Base-by-base conservation (phyloP, 139 green algal genomes). In the Desmodesmus armatus region DNA sequence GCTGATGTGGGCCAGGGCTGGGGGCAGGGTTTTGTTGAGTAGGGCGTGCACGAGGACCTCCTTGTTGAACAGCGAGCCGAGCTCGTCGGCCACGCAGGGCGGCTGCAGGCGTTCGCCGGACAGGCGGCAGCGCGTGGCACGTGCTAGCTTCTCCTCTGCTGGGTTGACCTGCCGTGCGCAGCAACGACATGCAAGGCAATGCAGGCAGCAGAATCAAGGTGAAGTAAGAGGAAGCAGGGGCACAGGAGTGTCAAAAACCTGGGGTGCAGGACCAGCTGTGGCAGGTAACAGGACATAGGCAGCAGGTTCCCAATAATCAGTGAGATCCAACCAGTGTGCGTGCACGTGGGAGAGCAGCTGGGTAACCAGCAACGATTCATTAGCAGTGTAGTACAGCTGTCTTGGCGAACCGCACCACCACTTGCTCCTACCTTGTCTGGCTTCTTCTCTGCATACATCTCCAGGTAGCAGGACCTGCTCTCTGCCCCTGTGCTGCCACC, bases 401-500 rank as follows among this genome's bases (percentile, higher is more conserved):
- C n/a, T n/a, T n/a, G n/a, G n/a, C n/a, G n/a, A n/a, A n/a, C n/a
- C n/a, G n/a, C n/a, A n/a, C n/a, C n/a, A n/a, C n/a, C n/a, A n/a
- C n/a, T n/a, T n/a, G n/a, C n/a, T n/a, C 47, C 3, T 51, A 94
- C 92, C 89, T 96, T 96, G 70, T 93, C 91, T 27, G 87, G 76
- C 65, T 97, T 97, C 67, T 94, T 94, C 0, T 83, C 82, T 40
- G 87, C 66, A 78, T 98, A 98, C 96, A 98, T 98, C 88, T 97
- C 95, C 69, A 98, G 85, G 84, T 96, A 98, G 70, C 90, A 93
- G 21, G 88, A 92, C 3, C 96, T 87, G 5, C 91, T 96, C 90
- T 98, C 96, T 25, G 96, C 95, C 0, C 96, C 95, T 0, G 96
- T 98, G 5, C 94, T 95, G 35, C 96, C 96, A 23, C 96, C 96